Evolutionary conservation across 805 yeast species (phyloP).

Genomic region (Kazachstania kunashirensis): DNA sequence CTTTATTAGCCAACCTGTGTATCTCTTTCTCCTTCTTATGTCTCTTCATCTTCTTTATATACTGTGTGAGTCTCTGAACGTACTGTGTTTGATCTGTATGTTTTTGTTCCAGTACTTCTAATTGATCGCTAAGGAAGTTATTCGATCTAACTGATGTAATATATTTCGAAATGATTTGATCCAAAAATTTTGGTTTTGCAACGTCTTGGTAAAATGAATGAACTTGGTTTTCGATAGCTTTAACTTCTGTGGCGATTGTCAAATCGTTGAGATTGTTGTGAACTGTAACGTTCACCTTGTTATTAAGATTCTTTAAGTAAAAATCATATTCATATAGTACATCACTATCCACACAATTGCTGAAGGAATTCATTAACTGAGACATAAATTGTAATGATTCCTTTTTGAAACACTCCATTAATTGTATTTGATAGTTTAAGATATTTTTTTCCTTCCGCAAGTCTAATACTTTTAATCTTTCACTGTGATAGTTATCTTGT

Average conservation of each 20-base stretch:
- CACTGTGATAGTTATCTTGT: conserved; percentile 17
- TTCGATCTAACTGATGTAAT: conserved; percentile 4
- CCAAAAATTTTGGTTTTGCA: conserved; percentile 16
- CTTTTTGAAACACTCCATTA: conserved; percentile 15
- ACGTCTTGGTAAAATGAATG: conserved; percentile 13
- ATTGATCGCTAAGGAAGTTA: neutral
- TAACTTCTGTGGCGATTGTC: neutral
- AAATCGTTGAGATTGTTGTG: neutral
- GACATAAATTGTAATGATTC: conserved; percentile 25
- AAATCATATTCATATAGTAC: conserved; percentile 13
- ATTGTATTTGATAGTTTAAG: conserved; percentile 11
- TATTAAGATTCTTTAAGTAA: conserved; percentile 11
- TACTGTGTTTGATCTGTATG: neutral
- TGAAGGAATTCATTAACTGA: conserved; percentile 20
- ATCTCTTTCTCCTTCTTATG: neutral
- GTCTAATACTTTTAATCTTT: conserved; percentile 21
- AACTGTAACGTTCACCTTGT: neutral
- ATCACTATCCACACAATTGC: conserved; percentile 14
- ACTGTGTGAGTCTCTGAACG: neutral
- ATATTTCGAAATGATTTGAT: conserved; percentile 18
- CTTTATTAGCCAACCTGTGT: too few relatives aligned
- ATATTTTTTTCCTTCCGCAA: conserved; percentile 13
- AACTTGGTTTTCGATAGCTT: conserved; percentile 4
- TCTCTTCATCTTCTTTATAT: neutral
- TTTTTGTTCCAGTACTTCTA: neutral